Evolutionary conservation across 1,284 basidiomycete species (phyloP).

Genomic region (Kwoniella shivajii): DNA sequence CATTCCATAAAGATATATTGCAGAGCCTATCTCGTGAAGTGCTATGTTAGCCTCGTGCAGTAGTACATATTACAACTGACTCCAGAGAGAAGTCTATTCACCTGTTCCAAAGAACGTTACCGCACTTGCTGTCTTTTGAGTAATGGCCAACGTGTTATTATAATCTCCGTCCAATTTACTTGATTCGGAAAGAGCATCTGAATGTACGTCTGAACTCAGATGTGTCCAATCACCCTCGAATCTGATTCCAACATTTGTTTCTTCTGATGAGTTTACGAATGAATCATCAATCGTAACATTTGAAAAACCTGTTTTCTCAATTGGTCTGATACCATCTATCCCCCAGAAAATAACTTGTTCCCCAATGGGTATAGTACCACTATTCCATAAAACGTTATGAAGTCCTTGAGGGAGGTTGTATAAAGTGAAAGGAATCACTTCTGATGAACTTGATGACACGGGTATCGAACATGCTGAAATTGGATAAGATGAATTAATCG

Average conservation of each 20-base stretch:
- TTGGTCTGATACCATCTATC: conserved; percentile 24
- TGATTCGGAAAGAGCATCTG: conserved; percentile 15
- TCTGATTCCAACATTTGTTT: conserved; percentile 9
- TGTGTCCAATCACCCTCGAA: conserved; percentile 31
- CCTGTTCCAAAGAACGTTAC: conserved; percentile 32
- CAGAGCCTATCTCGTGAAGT: conserved; percentile 29
- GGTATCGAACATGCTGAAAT: conserved; percentile 29
- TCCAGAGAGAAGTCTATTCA: conserved; percentile 18
- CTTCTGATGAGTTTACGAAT: conserved; percentile 3
- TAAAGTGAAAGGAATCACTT: conserved; percentile 29
- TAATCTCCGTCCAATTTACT: conserved; percentile 14
- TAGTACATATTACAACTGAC: neutral
- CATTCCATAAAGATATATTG: conserved; percentile 38
- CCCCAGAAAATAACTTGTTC: conserved; percentile 42
- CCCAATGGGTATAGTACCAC: conserved; percentile 15
- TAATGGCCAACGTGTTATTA: conserved; percentile 30
- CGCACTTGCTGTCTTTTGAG: conserved; percentile 13
- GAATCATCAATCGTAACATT: conserved; percentile 40
- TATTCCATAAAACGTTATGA: conserved; percentile 29
- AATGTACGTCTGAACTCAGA: conserved; percentile 9
- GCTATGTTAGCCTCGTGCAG: neutral
- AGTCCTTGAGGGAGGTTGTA: conserved; percentile 31
- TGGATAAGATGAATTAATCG: conserved; percentile 34
- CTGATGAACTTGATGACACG: conserved; percentile 3
- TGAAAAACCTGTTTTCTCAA: conserved; percentile 9